Percentiles rank a stretch among this genome's conserved stretches.
Conservation (phyloP, 1,284 basidiomycete genomes). For the Coriolopsis trogii region DNA sequence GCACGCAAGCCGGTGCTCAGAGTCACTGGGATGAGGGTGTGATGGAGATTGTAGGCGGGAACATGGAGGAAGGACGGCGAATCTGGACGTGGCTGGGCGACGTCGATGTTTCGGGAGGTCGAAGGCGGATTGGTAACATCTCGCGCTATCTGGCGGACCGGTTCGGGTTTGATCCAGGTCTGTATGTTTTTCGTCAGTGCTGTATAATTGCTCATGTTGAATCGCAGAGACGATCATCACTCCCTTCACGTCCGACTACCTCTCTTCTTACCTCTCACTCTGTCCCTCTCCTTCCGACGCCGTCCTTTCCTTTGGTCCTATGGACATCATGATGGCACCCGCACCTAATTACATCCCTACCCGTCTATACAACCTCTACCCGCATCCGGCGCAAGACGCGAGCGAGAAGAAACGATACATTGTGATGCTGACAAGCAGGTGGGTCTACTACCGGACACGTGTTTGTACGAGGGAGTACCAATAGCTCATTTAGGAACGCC, state of each 20-base stretch:
- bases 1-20: constrained; percentile 34
- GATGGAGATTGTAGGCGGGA: constrained; percentile 75
- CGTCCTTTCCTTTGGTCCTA: constrained; percentile 76
- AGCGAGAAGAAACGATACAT: constrained; percentile 74
- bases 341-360: constrained; percentile 73
- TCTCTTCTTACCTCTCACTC: constrained; percentile 75
- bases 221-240: constrained; percentile 67
- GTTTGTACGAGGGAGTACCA: neutral
- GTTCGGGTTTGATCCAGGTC: constrained; percentile 79
- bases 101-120: constrained; percentile 62
- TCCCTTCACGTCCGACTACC: constrained; percentile 74
- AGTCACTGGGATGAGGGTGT: constrained; percentile 79
- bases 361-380: constrained; percentile 68
- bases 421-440: constrained; percentile 70
- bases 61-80: constrained; percentile 66
- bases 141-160: constrained; percentile 77
- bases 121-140: constrained; percentile 64
- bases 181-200: constrained; percentile 23
- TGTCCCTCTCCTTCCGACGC: constrained; percentile 71
- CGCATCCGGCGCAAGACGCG: constrained; percentile 77
- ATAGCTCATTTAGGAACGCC: constrained; percentile 59
- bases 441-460: constrained; percentile 21
- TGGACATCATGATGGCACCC: constrained; percentile 73
- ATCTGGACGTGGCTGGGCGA: constrained; percentile 77
- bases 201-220: constrained; percentile 5